phyloP scores from a whole-genome alignment of 768 basidiomycete genomes.

The Thelephora ganbajun region DNA sequence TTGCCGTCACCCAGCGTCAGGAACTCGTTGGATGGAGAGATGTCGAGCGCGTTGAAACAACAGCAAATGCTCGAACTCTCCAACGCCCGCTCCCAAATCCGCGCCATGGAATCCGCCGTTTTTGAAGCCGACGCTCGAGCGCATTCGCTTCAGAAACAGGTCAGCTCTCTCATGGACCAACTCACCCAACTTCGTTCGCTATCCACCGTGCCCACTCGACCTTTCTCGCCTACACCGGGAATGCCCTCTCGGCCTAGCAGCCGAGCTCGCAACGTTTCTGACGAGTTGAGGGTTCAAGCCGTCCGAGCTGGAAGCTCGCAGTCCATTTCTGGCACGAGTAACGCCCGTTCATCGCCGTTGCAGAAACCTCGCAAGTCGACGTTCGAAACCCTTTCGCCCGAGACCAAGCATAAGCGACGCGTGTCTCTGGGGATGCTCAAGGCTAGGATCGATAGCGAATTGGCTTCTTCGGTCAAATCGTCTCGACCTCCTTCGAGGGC shows the following conservation, averaged over 20 bases:
- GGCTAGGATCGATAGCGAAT: constrained; percentile 78
- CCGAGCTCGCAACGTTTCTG: constrained; percentile 23
- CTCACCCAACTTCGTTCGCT: constrained; percentile 31
- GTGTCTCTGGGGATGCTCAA: constrained; percentile 84
- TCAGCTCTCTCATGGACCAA: constrained; percentile 54
- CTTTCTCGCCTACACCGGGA: constrained; percentile 28
- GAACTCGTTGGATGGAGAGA: constrained; percentile 58
- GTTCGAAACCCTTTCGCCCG: constrained; percentile 59
- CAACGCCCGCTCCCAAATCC: constrained; percentile 63
- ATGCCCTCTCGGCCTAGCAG: constrained; percentile 33
- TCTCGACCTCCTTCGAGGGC: constrained; percentile 34
- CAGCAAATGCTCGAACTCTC: constrained; percentile 76
- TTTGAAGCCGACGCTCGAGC: constrained; percentile 62
- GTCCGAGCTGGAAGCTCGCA: constrained; percentile 7
- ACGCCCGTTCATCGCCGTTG: constrained; percentile 13
- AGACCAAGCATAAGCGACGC: constrained; percentile 69
- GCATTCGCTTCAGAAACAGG: constrained; percentile 55
- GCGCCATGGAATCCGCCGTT: constrained; percentile 56
- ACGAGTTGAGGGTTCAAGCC: constrained; percentile 25
- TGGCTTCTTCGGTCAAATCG: constrained; percentile 24
- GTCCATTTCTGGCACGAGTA: neutral
- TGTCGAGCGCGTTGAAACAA: constrained; percentile 54
- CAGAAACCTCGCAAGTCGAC: constrained; percentile 35
- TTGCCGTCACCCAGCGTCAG: constrained; percentile 27
- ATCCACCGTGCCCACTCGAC: constrained; percentile 27